phyloP scores from a whole-genome alignment of 768 basidiomycete genomes.

The Baorangia bicolor region DNA sequence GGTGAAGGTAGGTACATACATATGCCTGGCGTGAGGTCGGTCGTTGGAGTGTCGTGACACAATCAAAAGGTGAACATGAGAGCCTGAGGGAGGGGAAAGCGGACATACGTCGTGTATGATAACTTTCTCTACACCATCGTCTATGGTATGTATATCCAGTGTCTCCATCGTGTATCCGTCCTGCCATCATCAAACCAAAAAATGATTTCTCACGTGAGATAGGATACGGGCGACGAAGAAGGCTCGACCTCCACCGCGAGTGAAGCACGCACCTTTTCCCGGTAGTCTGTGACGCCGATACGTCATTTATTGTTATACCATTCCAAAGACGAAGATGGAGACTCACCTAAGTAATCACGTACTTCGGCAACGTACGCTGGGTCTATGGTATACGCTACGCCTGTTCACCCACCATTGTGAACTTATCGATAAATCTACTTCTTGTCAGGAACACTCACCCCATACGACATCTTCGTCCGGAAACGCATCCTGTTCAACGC shows the following conservation, averaged over 20 bases:
- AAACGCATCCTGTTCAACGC: constrained; percentile 28
- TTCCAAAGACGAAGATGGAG: neutral
- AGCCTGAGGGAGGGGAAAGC: neutral
- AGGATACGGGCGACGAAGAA: neutral
- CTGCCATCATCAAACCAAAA: constrained; percentile 35
- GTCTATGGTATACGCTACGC: constrained; percentile 87
- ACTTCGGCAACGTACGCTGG: constrained; percentile 72
- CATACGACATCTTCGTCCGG: constrained; percentile 45
- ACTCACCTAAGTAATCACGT: constrained; percentile 75
- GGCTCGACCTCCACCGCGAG: neutral
- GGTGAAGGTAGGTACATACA: constrained; percentile 36
- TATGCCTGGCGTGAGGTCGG: constrained; percentile 40
- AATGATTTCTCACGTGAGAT: neutral
- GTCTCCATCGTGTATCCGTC: constrained; percentile 89
- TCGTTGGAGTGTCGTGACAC: neutral
- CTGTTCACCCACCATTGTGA: constrained; percentile 34
- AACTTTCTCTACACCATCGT: constrained; percentile 48
- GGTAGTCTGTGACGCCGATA: constrained; percentile 53
- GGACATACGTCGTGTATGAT: constrained; percentile 50
- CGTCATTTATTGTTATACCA: neutral
- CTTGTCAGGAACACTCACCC: constrained; percentile 47
- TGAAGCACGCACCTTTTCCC: constrained; percentile 65
- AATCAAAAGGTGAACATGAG: neutral
- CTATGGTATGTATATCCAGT: constrained; percentile 67
- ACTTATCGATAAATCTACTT: neutral